Conservation (phyloP, 1,284 basidiomycete species). For the Amylostereum chailletii region DNA sequence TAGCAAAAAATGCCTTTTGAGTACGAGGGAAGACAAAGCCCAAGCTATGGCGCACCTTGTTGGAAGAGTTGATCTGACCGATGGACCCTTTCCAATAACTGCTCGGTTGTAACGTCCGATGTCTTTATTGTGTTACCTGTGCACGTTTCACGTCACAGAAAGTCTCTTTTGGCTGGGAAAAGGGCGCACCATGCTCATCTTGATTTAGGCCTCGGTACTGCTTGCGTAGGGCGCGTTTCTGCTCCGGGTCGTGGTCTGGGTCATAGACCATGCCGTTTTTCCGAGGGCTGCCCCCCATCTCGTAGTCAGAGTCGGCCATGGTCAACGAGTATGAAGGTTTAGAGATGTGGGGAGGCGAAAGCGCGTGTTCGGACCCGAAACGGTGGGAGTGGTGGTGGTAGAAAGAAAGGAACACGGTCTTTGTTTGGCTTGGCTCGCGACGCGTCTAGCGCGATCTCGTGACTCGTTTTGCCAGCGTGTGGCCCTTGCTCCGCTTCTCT, state of each 20-base stretch:
- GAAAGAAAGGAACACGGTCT: too few species aligned
- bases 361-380: too few species aligned
- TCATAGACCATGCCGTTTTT: conserved; percentile 40
- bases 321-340: background rate
- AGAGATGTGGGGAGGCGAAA: too few species aligned
- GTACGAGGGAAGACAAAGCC: conserved; percentile 2
- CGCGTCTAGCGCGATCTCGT: too few species aligned
- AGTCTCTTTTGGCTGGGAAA: background rate
- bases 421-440: too few species aligned
- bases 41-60: conserved; percentile 34
- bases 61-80: conserved; percentile 52
- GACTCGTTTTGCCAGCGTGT: too few species aligned
- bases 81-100: conserved; percentile 45
- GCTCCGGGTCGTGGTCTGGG: conserved; percentile 71
- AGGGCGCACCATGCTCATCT: conserved; percentile 47
- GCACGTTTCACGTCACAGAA: background rate
- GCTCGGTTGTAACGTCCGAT: conserved; percentile 47
- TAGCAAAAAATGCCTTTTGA: background rate
- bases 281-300: conserved; percentile 7
- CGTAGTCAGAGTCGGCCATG: conserved; percentile 7
- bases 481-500: too few species aligned
- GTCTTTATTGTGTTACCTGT: conserved; percentile 25
- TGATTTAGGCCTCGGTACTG: conserved; percentile 61
- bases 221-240: conserved; percentile 63
- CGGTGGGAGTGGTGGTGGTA: too few species aligned